phyloP scores from a whole-genome alignment of 768 basidiomycete genomes.

The Zangia roseola region DNA sequence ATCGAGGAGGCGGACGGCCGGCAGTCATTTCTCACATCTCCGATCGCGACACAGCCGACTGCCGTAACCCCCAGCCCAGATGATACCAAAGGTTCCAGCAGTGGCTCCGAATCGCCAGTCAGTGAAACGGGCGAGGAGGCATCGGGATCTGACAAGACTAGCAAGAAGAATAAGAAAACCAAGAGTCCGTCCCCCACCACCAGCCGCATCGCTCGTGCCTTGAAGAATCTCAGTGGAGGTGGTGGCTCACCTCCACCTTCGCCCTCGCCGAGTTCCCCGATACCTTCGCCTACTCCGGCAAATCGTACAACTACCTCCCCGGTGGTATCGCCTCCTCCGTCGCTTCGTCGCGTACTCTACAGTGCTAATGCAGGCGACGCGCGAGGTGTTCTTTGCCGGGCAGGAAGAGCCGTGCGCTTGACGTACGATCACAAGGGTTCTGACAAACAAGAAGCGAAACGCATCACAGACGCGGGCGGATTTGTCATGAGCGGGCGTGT shows the following conservation, averaged over 20 bases:
- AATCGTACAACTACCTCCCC: slow-evolving; percentile 31
- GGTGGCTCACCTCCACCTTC: slow-evolving; percentile 21
- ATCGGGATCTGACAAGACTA: slow-evolving; percentile 32
- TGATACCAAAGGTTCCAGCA: slow-evolving; percentile 31
- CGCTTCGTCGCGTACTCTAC: slow-evolving; percentile 77
- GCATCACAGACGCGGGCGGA: slow-evolving; percentile 96
- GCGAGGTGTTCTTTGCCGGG: slow-evolving; percentile 87
- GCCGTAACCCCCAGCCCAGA: slow-evolving; percentile 32
- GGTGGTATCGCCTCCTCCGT: slow-evolving; percentile 44
- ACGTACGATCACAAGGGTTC: slow-evolving; percentile 99
- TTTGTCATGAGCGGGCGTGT: slow-evolving; percentile 99
- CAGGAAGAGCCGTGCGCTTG: slow-evolving; percentile 85
- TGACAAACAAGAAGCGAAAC: slow-evolving; percentile 95
- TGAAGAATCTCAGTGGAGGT: slow-evolving; percentile 48
- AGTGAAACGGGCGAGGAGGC: slow-evolving; percentile 43
- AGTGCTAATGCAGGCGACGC: slow-evolving; percentile 98
- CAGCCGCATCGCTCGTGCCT: slow-evolving; percentile 54
- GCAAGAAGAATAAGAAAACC: slow-evolving; percentile 43
- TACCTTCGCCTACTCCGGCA: slow-evolving; percentile 18
- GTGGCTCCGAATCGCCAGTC: slow-evolving; percentile 42
- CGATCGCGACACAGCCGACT: slow-evolving; percentile 26
- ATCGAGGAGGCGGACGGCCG: slow-evolving; percentile 78
- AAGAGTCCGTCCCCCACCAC: slow-evolving; percentile 36
- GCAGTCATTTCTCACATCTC: slow-evolving; percentile 60
- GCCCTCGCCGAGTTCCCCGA: slow-evolving; percentile 8